phyloP scores from a whole-genome alignment of 352 stramenopile genomes.

The Pythium sukuiense region DNA sequence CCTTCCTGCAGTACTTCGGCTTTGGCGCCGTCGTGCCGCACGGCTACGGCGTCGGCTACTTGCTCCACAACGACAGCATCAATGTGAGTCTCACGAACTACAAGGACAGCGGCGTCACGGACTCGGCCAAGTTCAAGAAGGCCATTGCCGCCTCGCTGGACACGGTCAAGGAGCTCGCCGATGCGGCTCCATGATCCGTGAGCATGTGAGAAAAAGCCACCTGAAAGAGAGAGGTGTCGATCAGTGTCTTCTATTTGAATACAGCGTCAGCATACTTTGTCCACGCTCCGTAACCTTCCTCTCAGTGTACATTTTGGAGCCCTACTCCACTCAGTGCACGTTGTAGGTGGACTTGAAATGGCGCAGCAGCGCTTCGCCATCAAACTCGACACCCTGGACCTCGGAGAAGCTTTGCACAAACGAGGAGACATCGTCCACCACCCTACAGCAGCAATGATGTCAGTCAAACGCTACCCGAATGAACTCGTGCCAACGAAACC shows the following conservation, averaged over 20 bases:
- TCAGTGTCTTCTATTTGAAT: constrained; percentile 6
- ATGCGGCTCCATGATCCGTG: constrained; percentile 38
- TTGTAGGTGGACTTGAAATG: constrained; percentile 64
- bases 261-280: not conserved
- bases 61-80: constrained; percentile 82
- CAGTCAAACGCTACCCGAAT: not conserved
- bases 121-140: constrained; percentile 71
- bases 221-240: not conserved
- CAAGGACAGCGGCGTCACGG: constrained; percentile 70
- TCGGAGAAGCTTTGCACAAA: constrained; percentile 79
- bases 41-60: constrained; percentile 90
- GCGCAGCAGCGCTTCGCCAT: constrained; percentile 56
- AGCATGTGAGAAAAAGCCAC: not conserved
- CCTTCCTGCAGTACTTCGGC: constrained; percentile 88
- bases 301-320: not conserved
- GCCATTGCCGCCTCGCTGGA: constrained; percentile 64
- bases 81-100: constrained; percentile 88
- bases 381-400: constrained; percentile 65
- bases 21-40: constrained; percentile 88
- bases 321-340: constrained; percentile 19
- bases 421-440: constrained; percentile 69
- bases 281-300: not conserved
- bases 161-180: constrained; percentile 74
- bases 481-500: constrained; percentile 2
- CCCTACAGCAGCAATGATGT: constrained; percentile 29